phyloP scores from a whole-genome alignment of 345 rosid species.

The Capsella bursapastoris region DNA sequence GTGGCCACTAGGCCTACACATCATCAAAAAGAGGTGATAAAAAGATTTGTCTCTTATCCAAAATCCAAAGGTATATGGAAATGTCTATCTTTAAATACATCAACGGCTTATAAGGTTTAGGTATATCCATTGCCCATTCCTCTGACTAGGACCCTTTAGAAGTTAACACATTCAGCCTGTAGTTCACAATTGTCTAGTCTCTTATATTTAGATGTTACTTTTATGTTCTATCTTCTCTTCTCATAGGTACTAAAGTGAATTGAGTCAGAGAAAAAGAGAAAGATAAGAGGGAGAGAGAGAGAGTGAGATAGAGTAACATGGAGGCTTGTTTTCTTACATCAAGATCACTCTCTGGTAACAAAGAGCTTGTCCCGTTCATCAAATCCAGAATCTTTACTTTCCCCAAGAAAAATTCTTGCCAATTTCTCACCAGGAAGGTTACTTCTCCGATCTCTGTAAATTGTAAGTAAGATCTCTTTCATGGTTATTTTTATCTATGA shows the following conservation, averaged over 20 bases:
- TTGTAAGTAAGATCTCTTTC: conserved; percentile 50
- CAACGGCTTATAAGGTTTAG: conserved; percentile 28
- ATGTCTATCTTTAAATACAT: conserved; percentile 37
- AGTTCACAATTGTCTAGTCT: conserved; percentile 48
- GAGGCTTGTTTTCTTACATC: conserved; percentile 76
- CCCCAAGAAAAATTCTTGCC: conserved; percentile 48
- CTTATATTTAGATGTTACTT: conserved; percentile 29
- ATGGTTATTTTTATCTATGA: not conserved
- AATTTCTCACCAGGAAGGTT: conserved; percentile 44
- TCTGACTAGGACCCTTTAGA: conserved; percentile 40
- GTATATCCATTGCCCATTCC: conserved; percentile 57
- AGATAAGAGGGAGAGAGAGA: not conserved
- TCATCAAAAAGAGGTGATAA: conserved; percentile 28
- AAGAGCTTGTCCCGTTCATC: conserved; percentile 50
- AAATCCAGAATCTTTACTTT: conserved; percentile 50
- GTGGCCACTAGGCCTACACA: conserved; percentile 41
- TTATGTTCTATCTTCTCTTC: conserved; percentile 12
- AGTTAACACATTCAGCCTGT: conserved; percentile 42
- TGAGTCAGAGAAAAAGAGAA: conserved; percentile 19
- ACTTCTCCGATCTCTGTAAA: conserved; percentile 48
- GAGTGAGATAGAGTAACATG: conserved; percentile 46
- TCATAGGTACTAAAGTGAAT: conserved; percentile 21
- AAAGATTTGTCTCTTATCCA: conserved; percentile 43
- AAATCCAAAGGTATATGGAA: conserved; percentile 33
- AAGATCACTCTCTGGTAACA: conserved; percentile 56